Percentiles rank a stretch among this genome's conserved stretches.
These are phyloP conservation scores for Zymoseptoria ardabiliae DNA, from an alignment of 2,329 filamentous ascomycete species.

Conservation along the genomic window DNA sequence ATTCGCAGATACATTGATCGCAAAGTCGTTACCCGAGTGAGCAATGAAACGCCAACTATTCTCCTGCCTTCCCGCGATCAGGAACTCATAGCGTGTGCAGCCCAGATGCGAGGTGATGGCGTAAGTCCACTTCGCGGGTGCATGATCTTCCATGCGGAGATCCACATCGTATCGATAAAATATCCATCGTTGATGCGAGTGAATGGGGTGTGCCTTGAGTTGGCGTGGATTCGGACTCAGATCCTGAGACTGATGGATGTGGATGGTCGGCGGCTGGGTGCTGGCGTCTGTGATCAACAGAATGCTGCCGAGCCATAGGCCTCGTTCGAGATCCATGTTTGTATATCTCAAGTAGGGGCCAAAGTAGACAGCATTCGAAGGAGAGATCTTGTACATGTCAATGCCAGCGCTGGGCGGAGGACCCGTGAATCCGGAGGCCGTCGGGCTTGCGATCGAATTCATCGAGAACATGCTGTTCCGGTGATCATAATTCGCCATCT, in stretches of 20 bases:
- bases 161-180: conserved; percentile 95
- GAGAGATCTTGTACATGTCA: conserved; percentile 86
- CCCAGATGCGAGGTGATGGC: conserved; percentile 94
- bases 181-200: conserved; percentile 84
- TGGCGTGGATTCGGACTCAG: conserved; percentile 85
- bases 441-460: conserved; percentile 64
- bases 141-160: conserved; percentile 74
- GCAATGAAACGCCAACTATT: conserved; percentile 93
- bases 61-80: conserved; percentile 84
- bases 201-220: conserved; percentile 72
- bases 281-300: conserved; percentile 84
- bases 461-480: conserved; percentile 81
- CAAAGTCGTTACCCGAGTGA: conserved; percentile 94
- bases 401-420: conserved; percentile 86
- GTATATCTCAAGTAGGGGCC: conserved; percentile 91
- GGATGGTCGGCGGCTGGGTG: conserved; percentile 82
- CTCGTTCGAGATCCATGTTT: conserved; percentile 92
- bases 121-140: conserved; percentile 86
- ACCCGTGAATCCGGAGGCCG: conserved; percentile 73
- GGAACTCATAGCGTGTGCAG: conserved; percentile 96
- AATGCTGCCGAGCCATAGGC: conserved; percentile 88
- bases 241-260: conserved; percentile 84
- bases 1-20: conserved; percentile 74
- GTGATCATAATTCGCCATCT: conserved; percentile 64
- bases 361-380: conserved; percentile 96